Conservation (phyloP, 2,329 filamentous ascomycete species). For the Penicillium occitanis region DNA sequence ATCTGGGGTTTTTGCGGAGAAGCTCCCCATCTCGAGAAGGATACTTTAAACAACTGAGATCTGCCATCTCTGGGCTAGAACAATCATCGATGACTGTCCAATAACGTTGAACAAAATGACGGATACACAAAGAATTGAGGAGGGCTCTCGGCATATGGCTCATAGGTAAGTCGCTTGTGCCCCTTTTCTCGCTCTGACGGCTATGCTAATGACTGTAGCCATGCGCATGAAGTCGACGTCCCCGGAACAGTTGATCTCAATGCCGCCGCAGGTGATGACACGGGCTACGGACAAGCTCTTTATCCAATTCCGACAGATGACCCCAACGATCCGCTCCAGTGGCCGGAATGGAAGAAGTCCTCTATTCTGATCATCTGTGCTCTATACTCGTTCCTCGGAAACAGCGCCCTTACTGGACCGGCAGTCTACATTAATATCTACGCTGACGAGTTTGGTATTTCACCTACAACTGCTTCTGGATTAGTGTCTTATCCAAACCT, state of each 20-base stretch:
- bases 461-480: conserved; percentile 53
- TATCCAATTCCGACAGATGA: conserved; percentile 62
- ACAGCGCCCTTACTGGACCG: conserved; percentile 57
- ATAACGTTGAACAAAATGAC: not conserved
- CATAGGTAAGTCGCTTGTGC: not conserved
- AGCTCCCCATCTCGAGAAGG: not conserved
- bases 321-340: conserved; percentile 62
- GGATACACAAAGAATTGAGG: not conserved
- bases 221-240: conserved; percentile 57
- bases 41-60: not conserved
- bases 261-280: conserved; percentile 58
- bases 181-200: not conserved
- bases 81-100: not conserved
- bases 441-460: conserved; percentile 53
- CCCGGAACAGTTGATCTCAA: conserved; percentile 58
- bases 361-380: conserved; percentile 57
- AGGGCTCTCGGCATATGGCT: not conserved
- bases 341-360: conserved; percentile 57
- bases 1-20: not conserved
- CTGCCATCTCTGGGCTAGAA: not conserved
- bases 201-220: conserved; percentile 36
- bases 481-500: conserved; percentile 62
- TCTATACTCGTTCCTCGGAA: conserved; percentile 60
- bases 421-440: conserved; percentile 60
- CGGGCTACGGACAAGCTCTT: conserved; percentile 59